A percentile compares a stretch with the other conserved stretches of the same genome.
These are phyloP conservation scores for Phaeosphaeria sp. DNA, from an alignment of 2,329 filamentous ascomycete genomes.

Conservation along the genomic window DNA sequence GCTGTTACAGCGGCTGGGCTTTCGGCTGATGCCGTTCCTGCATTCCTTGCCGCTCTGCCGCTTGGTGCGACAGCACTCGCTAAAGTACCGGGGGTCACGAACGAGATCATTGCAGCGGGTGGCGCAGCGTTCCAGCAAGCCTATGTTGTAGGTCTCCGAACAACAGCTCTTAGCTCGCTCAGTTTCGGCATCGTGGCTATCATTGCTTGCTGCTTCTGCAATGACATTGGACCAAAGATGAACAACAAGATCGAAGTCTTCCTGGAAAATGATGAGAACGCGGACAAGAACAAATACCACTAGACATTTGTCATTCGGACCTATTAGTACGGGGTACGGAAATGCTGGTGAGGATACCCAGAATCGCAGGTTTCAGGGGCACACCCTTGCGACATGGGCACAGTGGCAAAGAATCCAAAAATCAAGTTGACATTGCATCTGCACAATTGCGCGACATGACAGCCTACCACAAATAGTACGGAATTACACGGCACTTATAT, in stretches of 20 bases:
- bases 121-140: conserved; percentile 24
- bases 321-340: not conserved
- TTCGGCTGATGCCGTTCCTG: conserved; percentile 10
- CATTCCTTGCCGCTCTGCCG: conserved; percentile 20
- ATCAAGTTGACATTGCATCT: not conserved
- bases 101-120: conserved; percentile 21
- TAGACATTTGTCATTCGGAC: not conserved
- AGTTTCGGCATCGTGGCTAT: conserved; percentile 25
- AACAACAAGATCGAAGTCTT: conserved; percentile 32
- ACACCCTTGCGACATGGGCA: not conserved
- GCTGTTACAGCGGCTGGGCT: conserved; percentile 25
- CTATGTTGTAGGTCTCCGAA: conserved; percentile 22
- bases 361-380: not conserved
- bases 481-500: not conserved
- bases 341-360: not conserved
- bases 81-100: conserved; percentile 21
- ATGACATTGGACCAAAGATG: conserved; percentile 32
- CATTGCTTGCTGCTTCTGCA: conserved; percentile 25
- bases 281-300: conserved; percentile 7
- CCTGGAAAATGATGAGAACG: conserved; percentile 28
- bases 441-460: not conserved
- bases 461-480: not conserved
- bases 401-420: not conserved
- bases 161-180: conserved; percentile 20
- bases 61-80: conserved; percentile 20